Percentiles rank a stretch among this genome's conserved stretches.
Evolutionary conservation across 108 stramenopile species (phyloP).

Genomic region (Pseudonitzschia delicatissima): DNA sequence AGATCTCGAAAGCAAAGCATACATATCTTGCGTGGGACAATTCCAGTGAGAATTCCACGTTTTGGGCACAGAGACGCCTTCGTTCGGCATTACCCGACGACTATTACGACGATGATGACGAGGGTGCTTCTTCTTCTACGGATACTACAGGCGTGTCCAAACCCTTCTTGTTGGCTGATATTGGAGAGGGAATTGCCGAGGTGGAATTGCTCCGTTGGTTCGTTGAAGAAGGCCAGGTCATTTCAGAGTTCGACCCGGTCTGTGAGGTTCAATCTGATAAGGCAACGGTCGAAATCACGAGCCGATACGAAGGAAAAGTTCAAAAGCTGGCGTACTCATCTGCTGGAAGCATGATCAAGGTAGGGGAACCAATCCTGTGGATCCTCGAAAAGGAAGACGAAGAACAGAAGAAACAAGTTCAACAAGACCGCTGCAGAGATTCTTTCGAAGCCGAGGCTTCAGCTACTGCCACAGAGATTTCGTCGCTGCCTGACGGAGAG

Average conservation of each 20-base stretch:
- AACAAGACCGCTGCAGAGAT: neutral
- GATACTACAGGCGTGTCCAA: neutral
- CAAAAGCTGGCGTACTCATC: conserved; percentile 51
- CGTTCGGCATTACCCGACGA: conserved; percentile 1
- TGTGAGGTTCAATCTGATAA: conserved; percentile 98
- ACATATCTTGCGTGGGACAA: too few species aligned
- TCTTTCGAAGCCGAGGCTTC: neutral
- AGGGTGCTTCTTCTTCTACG: neutral
- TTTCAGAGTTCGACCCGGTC: conserved; percentile 91
- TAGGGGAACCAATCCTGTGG: conserved; percentile 71
- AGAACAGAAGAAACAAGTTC: neutral
- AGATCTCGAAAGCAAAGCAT: too few species aligned
- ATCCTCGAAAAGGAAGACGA: conserved; percentile 3
- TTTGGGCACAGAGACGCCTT: neutral
- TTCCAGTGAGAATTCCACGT: too few species aligned
- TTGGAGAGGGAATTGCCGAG: conserved; percentile 98
- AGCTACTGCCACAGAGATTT: neutral
- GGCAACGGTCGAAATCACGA: conserved; percentile 97
- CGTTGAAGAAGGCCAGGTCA: conserved; percentile 77
- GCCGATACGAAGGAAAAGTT: conserved; percentile 91
- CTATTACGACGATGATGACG: neutral
- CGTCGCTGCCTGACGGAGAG: neutral
- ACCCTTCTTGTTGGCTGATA: conserved; percentile 91
- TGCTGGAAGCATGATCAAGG: conserved; percentile 87
- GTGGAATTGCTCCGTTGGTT: conserved; percentile 97